Conservation (phyloP, 2,329 filamentous ascomycete species). For the Fusarium sp. region DNA sequence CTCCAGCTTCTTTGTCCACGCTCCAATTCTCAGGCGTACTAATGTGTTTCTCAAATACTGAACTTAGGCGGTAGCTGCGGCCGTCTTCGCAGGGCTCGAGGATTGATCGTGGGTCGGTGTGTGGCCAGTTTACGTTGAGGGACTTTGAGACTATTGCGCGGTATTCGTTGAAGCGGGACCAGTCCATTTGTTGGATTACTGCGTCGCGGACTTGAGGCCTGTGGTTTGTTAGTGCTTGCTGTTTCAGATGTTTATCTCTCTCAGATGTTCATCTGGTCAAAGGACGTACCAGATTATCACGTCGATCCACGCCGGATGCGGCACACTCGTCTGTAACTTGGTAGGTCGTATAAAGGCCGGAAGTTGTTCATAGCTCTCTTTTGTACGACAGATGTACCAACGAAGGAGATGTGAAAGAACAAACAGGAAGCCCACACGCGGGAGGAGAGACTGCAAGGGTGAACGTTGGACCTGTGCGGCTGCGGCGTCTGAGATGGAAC, state of each 20-base stretch:
- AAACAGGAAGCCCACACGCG: conserved; percentile 36
- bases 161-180: conserved; percentile 25
- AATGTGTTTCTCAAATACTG: conserved; percentile 20
- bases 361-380: conserved; percentile 40
- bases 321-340: conserved; percentile 38
- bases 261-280: neutral
- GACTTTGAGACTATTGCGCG: conserved; percentile 5
- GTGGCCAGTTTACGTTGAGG: conserved; percentile 23
- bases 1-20: conserved; percentile 13
- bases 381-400: conserved; percentile 40
- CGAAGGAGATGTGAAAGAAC: conserved; percentile 24
- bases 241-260: neutral
- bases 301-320: conserved; percentile 45
- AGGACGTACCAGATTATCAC: conserved; percentile 30
- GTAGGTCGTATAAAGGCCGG: conserved; percentile 40
- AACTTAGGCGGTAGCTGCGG: conserved; percentile 6
- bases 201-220: conserved; percentile 33
- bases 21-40: conserved; percentile 19
- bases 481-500: conserved; percentile 27
- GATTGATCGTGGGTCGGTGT: neutral
- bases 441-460: conserved; percentile 13
- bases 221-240: neutral
- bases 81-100: neutral
- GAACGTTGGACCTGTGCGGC: conserved; percentile 30
- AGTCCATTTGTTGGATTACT: conserved; percentile 35